phyloP scores from a whole-genome alignment of 83 land plant genomes.

The Diphasiastrum complanatum region DNA sequence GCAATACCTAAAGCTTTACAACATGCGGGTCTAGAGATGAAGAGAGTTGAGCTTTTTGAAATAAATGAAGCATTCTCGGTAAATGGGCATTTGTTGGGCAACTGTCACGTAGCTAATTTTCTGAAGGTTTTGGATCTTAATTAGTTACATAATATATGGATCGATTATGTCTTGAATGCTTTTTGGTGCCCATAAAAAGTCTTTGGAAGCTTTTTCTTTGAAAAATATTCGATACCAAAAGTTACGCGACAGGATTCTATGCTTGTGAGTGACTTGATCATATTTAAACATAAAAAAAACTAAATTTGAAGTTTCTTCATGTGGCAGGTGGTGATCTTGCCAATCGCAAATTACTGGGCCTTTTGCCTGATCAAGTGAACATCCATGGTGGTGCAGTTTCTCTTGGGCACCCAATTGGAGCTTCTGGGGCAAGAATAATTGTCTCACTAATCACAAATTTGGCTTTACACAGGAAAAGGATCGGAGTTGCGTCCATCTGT shows the following conservation, averaged over 20 bases:
- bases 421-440: constrained; percentile 37
- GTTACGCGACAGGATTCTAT: no score
- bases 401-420: constrained; percentile 37
- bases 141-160: no score
- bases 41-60: constrained; percentile 29
- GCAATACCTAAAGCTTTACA: constrained; percentile 34
- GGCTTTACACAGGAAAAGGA: constrained; percentile 6
- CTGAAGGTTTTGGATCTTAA: constrained; percentile 26
- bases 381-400: constrained; percentile 36
- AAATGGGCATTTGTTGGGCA: constrained; percentile 3
- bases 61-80: constrained; percentile 41
- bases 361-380: constrained; percentile 24
- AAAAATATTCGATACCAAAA: no score
- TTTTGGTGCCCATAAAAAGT: no score
- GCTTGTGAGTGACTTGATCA: no score
- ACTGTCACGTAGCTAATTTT: neutral
- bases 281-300: no score
- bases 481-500: constrained; percentile 33
- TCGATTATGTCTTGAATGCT: no score
- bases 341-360: constrained; percentile 22
- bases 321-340: no score
- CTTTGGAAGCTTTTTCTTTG: no score
- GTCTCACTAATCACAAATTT: constrained; percentile 28
- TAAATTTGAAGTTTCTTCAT: no score
- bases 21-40: constrained; percentile 30